These are phyloP conservation scores for Saccharomycopsis phalli DNA, from an alignment of 1,139 yeast genomes.

Conservation along the genomic window DNA sequence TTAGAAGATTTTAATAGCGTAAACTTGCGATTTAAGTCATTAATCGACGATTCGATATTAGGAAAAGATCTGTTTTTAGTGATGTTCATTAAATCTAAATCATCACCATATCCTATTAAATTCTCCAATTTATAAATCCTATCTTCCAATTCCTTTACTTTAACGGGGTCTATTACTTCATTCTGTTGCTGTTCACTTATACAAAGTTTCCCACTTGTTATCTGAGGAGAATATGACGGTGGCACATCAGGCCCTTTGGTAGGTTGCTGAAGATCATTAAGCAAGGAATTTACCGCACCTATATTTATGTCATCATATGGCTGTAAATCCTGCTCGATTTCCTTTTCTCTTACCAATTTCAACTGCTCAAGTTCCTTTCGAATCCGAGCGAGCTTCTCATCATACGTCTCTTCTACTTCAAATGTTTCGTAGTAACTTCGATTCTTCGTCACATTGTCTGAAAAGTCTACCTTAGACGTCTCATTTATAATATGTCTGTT, in stretches of 20 bases:
- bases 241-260: background rate
- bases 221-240: background rate
- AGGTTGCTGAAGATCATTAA: background rate
- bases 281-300: constrained; percentile 4
- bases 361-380: constrained; percentile 17
- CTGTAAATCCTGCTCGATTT: constrained; percentile 5
- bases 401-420: constrained; percentile 18
- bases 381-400: constrained; percentile 15
- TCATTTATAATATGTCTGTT: constrained; percentile 5
- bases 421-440: constrained; percentile 7
- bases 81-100: background rate
- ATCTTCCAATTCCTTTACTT: constrained; percentile 15
- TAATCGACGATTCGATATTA: constrained; percentile 17
- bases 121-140: constrained; percentile 17
- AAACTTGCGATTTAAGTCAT: constrained; percentile 16
- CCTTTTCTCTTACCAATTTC: constrained; percentile 8
- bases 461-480: constrained; percentile 12
- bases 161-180: constrained; percentile 4
- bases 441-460: constrained; percentile 11
- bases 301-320: constrained; percentile 17
- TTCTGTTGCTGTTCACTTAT: background rate
- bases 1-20: constrained; percentile 6
- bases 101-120: constrained; percentile 14
- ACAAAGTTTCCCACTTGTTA: background rate
- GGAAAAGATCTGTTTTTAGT: constrained; percentile 1